phyloP scores from a whole-genome alignment of 371 early-diverging fungal species.

The Entomophthora muscae region DNA sequence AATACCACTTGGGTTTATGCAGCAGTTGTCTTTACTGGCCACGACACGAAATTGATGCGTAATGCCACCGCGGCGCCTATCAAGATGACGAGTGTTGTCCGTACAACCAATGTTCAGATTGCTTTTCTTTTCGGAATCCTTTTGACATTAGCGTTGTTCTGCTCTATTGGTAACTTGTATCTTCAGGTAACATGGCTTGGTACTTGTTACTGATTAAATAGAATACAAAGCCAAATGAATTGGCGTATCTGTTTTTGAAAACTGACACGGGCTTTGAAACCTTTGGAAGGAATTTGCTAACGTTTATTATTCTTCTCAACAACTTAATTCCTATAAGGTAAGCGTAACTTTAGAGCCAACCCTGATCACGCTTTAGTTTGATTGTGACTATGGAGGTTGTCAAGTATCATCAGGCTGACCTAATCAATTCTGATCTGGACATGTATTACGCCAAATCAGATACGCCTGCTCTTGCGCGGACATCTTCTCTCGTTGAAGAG shows the following conservation, averaged over 20 bases:
- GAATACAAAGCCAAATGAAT: conserved; percentile 18
- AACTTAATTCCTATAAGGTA: conserved; percentile 76
- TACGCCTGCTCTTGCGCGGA: conserved; percentile 69
- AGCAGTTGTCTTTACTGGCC: conserved; percentile 71
- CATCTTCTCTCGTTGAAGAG: conserved; percentile 84
- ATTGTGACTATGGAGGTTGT: conserved; percentile 90
- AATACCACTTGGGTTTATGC: conserved; percentile 79
- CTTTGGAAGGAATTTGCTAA: conserved; percentile 57
- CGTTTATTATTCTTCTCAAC: conserved; percentile 77
- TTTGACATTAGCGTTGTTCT: conserved; percentile 60
- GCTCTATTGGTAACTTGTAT: conserved; percentile 57
- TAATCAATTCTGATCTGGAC: conserved; percentile 55
- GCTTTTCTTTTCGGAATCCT: conserved; percentile 77
- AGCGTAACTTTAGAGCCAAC: conserved; percentile 31
- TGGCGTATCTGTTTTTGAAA: conserved; percentile 20
- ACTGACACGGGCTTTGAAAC: conserved; percentile 17
- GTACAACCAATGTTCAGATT: conserved; percentile 84
- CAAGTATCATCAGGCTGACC: conserved; percentile 52
- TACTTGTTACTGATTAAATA: conserved; percentile 8
- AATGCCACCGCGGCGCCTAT: conserved; percentile 71
- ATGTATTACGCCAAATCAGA: conserved; percentile 44
- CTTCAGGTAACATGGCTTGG: conserved; percentile 11
- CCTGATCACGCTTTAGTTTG: conserved; percentile 73
- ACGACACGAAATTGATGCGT: conserved; percentile 77
- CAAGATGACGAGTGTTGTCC: conserved; percentile 58